phyloP scores from a whole-genome alignment of 257 asterid species.

The Rubia yunnanensis region DNA sequence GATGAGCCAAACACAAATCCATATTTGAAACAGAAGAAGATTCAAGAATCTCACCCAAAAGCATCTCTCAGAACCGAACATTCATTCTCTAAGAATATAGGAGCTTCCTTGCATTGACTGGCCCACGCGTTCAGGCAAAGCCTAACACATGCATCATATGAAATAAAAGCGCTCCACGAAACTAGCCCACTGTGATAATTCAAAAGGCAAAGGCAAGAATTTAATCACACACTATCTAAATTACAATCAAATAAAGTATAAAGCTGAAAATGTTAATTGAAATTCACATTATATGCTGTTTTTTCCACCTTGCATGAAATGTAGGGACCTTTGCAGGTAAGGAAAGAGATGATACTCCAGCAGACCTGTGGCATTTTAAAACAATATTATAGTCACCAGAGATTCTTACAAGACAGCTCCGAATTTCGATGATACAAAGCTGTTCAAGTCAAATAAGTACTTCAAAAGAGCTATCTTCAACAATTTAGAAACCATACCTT shows the following conservation, averaged over 20 bases:
- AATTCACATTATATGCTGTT: neutral
- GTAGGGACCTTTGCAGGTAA: conserved; percentile 64
- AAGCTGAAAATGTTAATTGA: neutral
- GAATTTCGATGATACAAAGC: conserved; percentile 6
- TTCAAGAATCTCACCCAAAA: conserved; percentile 49
- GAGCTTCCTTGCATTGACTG: conserved; percentile 65
- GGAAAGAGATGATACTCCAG: conserved; percentile 39
- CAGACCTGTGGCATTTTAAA: conserved; percentile 40
- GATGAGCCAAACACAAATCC: neutral
- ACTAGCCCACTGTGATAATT: conserved; percentile 69
- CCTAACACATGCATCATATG: conserved; percentile 92
- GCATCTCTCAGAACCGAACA: conserved; percentile 75
- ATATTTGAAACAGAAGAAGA: neutral
- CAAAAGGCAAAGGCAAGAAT: conserved; percentile 15
- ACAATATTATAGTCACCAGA: conserved; percentile 3
- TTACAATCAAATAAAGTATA: neutral
- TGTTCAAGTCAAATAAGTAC: neutral
- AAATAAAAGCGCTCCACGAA: conserved; percentile 59
- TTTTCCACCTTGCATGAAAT: conserved; percentile 72
- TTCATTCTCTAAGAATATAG: conserved; percentile 73
- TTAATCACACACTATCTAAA: neutral
- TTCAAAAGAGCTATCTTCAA: neutral
- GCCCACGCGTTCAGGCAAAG: conserved; percentile 94
- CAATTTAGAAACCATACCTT: conserved; percentile 33
- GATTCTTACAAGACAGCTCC: neutral